phyloP scores from a whole-genome alignment of 805 yeast species.

The Ogataea saltuana region DNA sequence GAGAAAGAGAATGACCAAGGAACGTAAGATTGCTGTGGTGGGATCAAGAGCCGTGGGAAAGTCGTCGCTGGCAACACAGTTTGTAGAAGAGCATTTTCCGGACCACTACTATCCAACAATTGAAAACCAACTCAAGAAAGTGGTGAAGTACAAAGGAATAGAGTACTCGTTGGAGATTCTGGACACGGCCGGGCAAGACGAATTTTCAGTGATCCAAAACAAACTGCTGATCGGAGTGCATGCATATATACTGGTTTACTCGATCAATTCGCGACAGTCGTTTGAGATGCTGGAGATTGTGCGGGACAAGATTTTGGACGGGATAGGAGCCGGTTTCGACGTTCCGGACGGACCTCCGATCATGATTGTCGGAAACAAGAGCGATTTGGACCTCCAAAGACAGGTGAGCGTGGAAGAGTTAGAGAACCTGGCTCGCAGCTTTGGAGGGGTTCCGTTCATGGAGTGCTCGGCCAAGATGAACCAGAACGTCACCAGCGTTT shows the following conservation, averaged over 20 bases:
- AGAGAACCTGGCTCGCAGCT: constrained; percentile 41
- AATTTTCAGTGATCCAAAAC: constrained; percentile 76
- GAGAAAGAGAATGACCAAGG: constrained; percentile 39
- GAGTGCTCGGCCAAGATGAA: constrained; percentile 53
- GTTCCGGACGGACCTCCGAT: constrained; percentile 45
- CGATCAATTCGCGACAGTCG: constrained; percentile 74
- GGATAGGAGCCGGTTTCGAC: constrained; percentile 45
- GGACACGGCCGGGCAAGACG: constrained; percentile 95
- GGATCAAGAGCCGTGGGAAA: constrained; percentile 90
- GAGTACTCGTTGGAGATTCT: constrained; percentile 80
- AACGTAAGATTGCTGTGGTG: constrained; percentile 80
- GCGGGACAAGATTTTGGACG: constrained; percentile 80
- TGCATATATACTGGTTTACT: constrained; percentile 80
- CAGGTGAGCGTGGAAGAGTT: constrained; percentile 57
- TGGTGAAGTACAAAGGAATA: constrained; percentile 65
- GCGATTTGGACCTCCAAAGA: constrained; percentile 61
- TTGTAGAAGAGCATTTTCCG: constrained; percentile 84
- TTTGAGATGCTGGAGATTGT: constrained; percentile 76
- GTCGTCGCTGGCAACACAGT: constrained; percentile 81
- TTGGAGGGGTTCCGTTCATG: constrained; percentile 43
- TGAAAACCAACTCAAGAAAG: constrained; percentile 78
- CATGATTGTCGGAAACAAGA: constrained; percentile 49
- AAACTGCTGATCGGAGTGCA: constrained; percentile 78
- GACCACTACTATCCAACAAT: constrained; percentile 91
- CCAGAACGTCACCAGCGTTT: constrained; percentile 49